Evolutionary conservation across 805 yeast genomes (phyloP), one percentile per base, ranked within the genome.

Genomic region (Candida glaebosa): DNA sequence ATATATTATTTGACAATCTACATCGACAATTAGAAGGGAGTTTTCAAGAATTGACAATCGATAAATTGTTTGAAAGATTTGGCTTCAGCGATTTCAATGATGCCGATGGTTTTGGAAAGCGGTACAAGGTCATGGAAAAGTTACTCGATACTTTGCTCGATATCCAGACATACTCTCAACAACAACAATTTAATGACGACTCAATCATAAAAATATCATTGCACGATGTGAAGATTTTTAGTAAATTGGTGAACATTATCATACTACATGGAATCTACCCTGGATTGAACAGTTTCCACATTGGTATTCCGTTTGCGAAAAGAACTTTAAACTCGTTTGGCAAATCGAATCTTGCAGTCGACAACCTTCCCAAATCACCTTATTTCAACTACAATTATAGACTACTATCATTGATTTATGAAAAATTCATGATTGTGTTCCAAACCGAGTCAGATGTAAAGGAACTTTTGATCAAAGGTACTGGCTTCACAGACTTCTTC

Each of bases 171-270:
- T 43, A 62, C 2, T 63, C 81, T 3, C 40, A 43, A 19, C 60
- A 54, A 18, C 45, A 56, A 34, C 39, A 43, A 10, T 41, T 38
- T 5, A 33, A 42, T 4, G 69, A 71, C 43, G 48, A 52, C 32
- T 56, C 63, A 37, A 48, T 76, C 38, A 69, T 85, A 8, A 68
- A 84, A 6, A 82, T 91, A 12, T 87, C 97, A 0, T 68, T 91
- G 7, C 89, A 87, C 52, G 98, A 93, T 57, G 81, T 91, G 74
- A 84, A 81, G 56, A 74, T 78, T 3, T 76, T 93, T 42, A 82
- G 84, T 26, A 75, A 71, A 17, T 55, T 91, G 34, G 59, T 84
- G 15, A 84, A 82, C 47, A 43, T 84, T 8, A 67, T 90, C 2
- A 77, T 89, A 0, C 60, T 84, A 1, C 83, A 81, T 48, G 90